Percentiles rank a stretch among this genome's conserved stretches.
These are phyloP conservation scores for Penicillium crustosum DNA, from an alignment of 2,329 filamentous ascomycete species.

Conservation along the genomic window DNA sequence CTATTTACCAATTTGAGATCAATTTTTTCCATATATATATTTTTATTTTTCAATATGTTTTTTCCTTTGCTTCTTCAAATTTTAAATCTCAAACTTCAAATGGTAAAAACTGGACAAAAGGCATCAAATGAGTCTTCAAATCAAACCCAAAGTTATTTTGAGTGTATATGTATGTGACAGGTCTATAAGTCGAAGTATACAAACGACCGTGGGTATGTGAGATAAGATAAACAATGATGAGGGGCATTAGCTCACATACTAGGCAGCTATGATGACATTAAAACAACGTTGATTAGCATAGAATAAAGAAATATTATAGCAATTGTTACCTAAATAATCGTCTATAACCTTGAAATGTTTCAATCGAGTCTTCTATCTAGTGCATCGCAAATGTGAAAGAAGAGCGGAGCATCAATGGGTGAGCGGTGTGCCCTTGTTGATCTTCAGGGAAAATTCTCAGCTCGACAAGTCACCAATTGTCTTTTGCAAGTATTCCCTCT, in stretches of 20 bases:
- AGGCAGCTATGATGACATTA: constrained; percentile 9
- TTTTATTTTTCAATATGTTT: background rate
- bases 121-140: background rate
- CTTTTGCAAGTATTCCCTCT: constrained; percentile 11
- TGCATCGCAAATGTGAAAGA: background rate
- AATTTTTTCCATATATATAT: background rate
- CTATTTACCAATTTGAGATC: background rate
- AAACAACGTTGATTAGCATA: background rate
- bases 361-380: background rate
- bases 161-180: background rate
- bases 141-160: too few species aligned
- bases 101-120: background rate
- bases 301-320: background rate
- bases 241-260: constrained; percentile 15
- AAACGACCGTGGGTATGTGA: background rate
- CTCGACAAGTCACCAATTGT: constrained; percentile 19
- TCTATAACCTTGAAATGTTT: background rate
- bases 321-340: background rate
- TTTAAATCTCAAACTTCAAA: too few species aligned
- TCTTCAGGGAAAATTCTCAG: constrained; percentile 23
- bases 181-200: constrained; percentile 14
- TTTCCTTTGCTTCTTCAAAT: too few species aligned
- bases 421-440: constrained; percentile 21
- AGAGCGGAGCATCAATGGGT: constrained; percentile 12
- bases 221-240: constrained; percentile 32